Conservation (phyloP, 352 stramenopile genomes). For the Phytophthora syringae region DNA sequence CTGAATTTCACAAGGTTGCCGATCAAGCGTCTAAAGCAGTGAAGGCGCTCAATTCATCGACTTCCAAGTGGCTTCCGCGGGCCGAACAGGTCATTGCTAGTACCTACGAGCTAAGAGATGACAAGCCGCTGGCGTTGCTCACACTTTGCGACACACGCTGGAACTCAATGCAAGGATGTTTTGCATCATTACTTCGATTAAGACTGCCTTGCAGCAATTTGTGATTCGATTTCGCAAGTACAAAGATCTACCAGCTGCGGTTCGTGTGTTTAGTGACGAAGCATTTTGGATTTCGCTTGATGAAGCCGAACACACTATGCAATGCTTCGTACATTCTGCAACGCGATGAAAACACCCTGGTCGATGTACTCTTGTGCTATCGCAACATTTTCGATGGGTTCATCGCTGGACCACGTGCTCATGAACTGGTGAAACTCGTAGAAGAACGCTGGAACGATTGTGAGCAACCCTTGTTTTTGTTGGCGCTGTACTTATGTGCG, state of each 20-base stretch:
- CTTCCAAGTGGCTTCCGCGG: background rate
- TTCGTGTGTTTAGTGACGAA: background rate
- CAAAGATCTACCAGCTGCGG: background rate
- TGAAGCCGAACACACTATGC: constrained; percentile 11
- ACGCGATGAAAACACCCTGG: constrained; percentile 6
- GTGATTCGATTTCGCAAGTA: background rate
- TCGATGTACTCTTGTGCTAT: constrained; percentile 6
- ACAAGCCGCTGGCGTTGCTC: constrained; percentile 7
- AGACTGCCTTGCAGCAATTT: constrained; percentile 5
- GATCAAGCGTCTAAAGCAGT: constrained; percentile 11
- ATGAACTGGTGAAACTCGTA: background rate
- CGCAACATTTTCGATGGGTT: constrained; percentile 10
- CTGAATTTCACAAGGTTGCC: constrained; percentile 1
- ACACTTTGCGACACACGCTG: constrained; percentile 20
- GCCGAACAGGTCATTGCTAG: too few species aligned
- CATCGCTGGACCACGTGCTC: background rate
- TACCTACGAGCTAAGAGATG: too few species aligned
- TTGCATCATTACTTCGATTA: constrained; percentile 24
- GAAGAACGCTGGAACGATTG: constrained; percentile 15
- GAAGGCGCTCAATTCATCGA: constrained; percentile 10
- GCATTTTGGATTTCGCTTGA: constrained; percentile 2
- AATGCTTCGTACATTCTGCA: constrained; percentile 10
- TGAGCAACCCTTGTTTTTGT: constrained; percentile 13
- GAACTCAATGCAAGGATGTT: constrained; percentile 32
- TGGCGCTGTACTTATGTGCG: too few species aligned